Evolutionary conservation across 108 stramenopile genomes (phyloP), one percentile per base, ranked within the genome.

Genomic region (Cyclotella kingstonii): DNA sequence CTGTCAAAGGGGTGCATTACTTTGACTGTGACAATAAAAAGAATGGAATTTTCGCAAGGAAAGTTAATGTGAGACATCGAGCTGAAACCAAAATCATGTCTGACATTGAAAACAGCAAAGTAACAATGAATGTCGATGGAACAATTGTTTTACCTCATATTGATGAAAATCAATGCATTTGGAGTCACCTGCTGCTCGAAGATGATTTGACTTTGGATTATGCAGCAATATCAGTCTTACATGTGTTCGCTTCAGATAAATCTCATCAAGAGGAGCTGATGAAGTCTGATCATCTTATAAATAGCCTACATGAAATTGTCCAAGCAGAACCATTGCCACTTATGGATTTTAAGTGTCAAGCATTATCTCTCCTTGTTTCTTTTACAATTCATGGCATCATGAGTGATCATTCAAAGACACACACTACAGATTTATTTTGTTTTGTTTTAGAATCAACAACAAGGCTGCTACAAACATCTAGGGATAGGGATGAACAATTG

Each of bases 21-120:
- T 74, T 54, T 57, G 44, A 43, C 19, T 42, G 35, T 43, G 48
- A 57, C n/a, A 48, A 46, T 40, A 59, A 66, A 21, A 68, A 77
- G 36, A 48, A 60, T 74, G 53, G 43, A 57, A 30, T 57, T 61
- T 33, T 75, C 60, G 42, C 75, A 58, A 50, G 23, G 64, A 26
- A 38, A 12, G 34, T 47, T 22, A 46, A 57, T 26, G 33, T 29
- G 35, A 63, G 54, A 33, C 60, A 52, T 41, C 27, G 22, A 35
- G 1, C 4, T 3, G 61, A 46, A n/a, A 6, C 30, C 8, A 9
- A 44, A 34, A 40, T 38, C 22, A 28, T 17, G 3, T 45, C 48
- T 36, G 39, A 53, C 19, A 55, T 40, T 8, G 63, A 50, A 5
- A 17, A 44, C 4, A 40, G 18, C 10, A 54, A 62, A 23, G 38